Percentiles rank a stretch among this genome's conserved stretches.
phyloP scores from a whole-genome alignment of 805 yeast genomes.

The Candida namnaoensis region DNA sequence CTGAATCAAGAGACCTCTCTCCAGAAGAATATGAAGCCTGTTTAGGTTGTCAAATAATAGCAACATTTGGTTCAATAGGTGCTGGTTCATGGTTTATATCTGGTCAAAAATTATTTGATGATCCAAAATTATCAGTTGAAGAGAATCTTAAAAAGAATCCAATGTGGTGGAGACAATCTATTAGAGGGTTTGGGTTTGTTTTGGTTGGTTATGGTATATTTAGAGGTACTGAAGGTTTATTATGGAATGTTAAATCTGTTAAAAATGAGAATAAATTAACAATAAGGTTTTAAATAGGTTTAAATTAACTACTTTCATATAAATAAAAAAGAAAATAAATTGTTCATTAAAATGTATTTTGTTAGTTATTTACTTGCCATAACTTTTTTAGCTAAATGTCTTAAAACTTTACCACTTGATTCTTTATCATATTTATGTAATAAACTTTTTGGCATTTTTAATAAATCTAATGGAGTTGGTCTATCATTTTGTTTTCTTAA shows the following conservation, averaged over 20 bases:
- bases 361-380: conserved; percentile 16
- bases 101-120: conserved; percentile 41
- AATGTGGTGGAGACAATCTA: conserved; percentile 51
- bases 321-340: too few species aligned
- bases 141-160: conserved; percentile 34
- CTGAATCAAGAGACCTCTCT: conserved; percentile 16
- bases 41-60: conserved; percentile 60
- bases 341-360: too few species aligned
- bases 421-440: conserved; percentile 22
- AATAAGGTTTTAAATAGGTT: too few species aligned
- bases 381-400: conserved; percentile 32
- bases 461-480: conserved; percentile 64
- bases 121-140: conserved; percentile 24
- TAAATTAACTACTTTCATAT: too few species aligned
- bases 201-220: conserved; percentile 49
- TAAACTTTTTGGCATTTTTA: conserved; percentile 28
- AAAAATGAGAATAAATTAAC: conserved; percentile 1
- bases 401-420: conserved; percentile 24
- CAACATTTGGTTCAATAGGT: conserved; percentile 45
- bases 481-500: conserved; percentile 60
- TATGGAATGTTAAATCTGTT: conserved; percentile 33
- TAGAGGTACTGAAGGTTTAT: conserved; percentile 57
- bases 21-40: conserved; percentile 45
- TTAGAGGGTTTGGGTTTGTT: conserved; percentile 45
- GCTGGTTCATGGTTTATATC: conserved; percentile 58